Percentiles rank a stretch among this genome's conserved stretches.
Evolutionary conservation across 805 yeast genomes (phyloP).

Genomic region (Kodamaea jinghongensis): DNA sequence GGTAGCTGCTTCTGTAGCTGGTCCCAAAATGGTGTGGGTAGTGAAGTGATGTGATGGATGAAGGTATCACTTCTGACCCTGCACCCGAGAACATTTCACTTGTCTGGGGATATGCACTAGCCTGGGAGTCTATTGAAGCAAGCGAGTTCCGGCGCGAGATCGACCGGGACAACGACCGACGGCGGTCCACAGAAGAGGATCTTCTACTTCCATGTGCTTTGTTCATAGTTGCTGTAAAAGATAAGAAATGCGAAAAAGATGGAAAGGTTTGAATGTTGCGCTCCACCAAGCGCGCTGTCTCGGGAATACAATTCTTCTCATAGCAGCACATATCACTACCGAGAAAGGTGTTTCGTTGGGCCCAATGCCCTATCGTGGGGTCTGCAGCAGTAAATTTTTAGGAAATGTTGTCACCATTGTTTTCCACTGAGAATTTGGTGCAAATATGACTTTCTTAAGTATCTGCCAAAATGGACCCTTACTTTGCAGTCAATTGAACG

Average conservation of each 20-base stretch:
- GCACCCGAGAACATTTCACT: slow-evolving; percentile 78
- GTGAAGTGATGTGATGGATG: slow-evolving; percentile 74
- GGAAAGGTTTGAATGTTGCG: too few species aligned
- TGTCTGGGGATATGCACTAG: slow-evolving; percentile 40
- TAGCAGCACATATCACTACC: background rate
- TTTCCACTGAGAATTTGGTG: too few species aligned
- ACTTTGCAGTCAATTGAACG: too few species aligned
- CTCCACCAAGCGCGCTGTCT: too few species aligned
- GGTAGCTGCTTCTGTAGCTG: slow-evolving; percentile 9
- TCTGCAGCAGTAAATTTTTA: too few species aligned
- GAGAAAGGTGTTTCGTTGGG: background rate
- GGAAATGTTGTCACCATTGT: too few species aligned
- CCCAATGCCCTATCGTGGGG: background rate
- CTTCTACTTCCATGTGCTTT: slow-evolving; percentile 15
- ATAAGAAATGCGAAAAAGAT: background rate
- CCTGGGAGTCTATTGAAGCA: slow-evolving; percentile 29
- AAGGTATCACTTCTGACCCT: slow-evolving; percentile 70
- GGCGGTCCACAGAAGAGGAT: slow-evolving; percentile 13
- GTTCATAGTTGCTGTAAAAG: slow-evolving; percentile 2
- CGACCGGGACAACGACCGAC: slow-evolving; percentile 13
- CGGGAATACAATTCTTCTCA: too few species aligned
- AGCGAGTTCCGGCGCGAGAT: slow-evolving; percentile 33
- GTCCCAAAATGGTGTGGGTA: slow-evolving; percentile 55
- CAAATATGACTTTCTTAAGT: too few species aligned
- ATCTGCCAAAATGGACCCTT: too few species aligned